phyloP scores from a whole-genome alignment of 495 filamentous ascomycete species.

The Penicillium crystallinum region DNA sequence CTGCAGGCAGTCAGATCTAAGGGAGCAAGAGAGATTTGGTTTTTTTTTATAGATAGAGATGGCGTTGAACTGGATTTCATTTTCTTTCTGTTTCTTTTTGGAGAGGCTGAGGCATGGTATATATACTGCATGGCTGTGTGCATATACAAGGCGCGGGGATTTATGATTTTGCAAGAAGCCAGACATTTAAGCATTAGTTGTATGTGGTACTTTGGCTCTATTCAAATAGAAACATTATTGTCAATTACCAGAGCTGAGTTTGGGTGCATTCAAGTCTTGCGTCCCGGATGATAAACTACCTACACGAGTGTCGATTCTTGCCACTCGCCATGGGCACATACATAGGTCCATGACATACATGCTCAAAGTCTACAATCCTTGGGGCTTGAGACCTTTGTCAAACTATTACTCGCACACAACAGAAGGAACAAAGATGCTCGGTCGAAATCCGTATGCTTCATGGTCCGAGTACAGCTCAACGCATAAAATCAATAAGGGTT shows the following conservation, averaged over 20 bases:
- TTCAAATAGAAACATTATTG: too few species aligned
- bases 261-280: too few species aligned
- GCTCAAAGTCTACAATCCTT: too few species aligned
- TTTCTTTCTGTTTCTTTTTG: neutral
- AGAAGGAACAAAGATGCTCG: too few species aligned
- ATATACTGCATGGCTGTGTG: conserved; percentile 3
- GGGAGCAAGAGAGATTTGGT: neutral
- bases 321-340: too few species aligned
- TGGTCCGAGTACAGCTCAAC: neutral
- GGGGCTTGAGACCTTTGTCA: too few species aligned
- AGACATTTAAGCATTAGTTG: neutral
- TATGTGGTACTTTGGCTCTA: neutral
- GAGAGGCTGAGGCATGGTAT: neutral
- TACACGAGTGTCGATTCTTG: too few species aligned
- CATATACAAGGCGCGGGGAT: conserved; percentile 4
- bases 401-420: too few species aligned
- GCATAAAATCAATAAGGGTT: neutral
- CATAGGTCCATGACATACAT: too few species aligned
- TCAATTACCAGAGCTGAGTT: too few species aligned
- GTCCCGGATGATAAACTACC: too few species aligned
- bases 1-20: neutral
- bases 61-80: neutral
- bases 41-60: neutral
- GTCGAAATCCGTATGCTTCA: neutral
- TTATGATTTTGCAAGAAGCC: conserved; percentile 1